A percentile compares a stretch with the other conserved stretches of the same genome.
phyloP scores from a whole-genome alignment of 345 rosid species.

The Balakata baccata region DNA sequence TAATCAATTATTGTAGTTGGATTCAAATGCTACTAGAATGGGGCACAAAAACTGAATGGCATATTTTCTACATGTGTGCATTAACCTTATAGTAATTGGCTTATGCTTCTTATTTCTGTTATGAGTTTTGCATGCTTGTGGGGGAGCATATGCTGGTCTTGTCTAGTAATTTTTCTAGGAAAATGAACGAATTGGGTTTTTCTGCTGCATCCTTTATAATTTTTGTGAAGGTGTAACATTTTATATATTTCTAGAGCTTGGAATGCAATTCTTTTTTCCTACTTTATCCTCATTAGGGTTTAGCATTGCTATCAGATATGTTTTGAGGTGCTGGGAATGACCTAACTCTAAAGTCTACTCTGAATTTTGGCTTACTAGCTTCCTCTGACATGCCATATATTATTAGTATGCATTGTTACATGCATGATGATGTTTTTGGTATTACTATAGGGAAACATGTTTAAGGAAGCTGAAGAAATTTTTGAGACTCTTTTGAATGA shows the following conservation, averaged over 20 bases:
- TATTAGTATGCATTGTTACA: conserved; percentile 5
- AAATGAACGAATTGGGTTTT: neutral
- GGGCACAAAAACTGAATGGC: neutral
- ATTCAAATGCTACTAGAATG: neutral
- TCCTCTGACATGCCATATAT: neutral
- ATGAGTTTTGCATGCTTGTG: neutral
- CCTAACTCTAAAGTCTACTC: neutral
- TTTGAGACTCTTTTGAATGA: conserved; percentile 70
- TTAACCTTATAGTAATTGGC: neutral
- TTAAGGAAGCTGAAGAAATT: conserved; percentile 77
- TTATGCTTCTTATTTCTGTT: neutral
- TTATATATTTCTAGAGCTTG: neutral
- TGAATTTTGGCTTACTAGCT: neutral
- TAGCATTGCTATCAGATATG: neutral
- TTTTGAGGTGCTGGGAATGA: neutral
- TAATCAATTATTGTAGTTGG: neutral
- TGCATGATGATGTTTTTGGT: conserved; percentile 11
- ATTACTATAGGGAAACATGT: conserved; percentile 63
- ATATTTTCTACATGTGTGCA: neutral
- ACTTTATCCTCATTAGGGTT: neutral
- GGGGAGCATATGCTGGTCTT: neutral
- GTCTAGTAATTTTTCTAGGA: neutral
- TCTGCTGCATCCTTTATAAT: neutral
- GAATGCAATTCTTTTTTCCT: neutral
- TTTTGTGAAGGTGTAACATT: neutral